A percentile compares a stretch with the other conserved stretches of the same genome.
phyloP scores from a whole-genome alignment of 495 filamentous ascomycete genomes.

The Amniculicola lignicola region DNA sequence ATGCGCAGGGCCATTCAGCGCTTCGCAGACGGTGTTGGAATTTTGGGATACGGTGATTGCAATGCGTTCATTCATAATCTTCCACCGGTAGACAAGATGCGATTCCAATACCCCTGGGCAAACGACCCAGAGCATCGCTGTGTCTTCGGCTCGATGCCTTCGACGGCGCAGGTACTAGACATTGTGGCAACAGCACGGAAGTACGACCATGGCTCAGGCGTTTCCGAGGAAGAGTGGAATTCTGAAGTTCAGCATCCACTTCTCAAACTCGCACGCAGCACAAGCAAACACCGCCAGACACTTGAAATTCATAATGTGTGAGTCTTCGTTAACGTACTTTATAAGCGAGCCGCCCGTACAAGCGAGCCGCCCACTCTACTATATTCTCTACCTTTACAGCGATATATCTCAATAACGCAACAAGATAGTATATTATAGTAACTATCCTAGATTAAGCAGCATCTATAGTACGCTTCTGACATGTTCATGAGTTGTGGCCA shows the following conservation, averaged over 20 bases:
- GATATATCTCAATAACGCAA: too few relatives aligned
- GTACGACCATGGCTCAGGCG: conserved; percentile 19
- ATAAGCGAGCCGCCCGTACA: too few relatives aligned
- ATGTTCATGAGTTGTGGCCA: too few relatives aligned
- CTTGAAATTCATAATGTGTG: conserved; percentile 23
- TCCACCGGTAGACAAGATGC: conserved; percentile 9
- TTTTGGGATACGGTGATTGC: too few relatives aligned
- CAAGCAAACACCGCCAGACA: conserved; percentile 10
- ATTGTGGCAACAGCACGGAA: conserved; percentile 23
- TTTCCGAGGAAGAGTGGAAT: conserved; percentile 28
- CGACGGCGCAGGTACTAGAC: conserved; percentile 7
- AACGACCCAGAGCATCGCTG: conserved; percentile 10
- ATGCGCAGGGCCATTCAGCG: neutral
- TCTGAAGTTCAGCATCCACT: conserved; percentile 27
- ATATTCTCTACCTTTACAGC: too few relatives aligned
- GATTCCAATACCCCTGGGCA: conserved; percentile 21
- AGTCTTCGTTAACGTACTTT: too few relatives aligned
- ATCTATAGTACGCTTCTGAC: too few relatives aligned
- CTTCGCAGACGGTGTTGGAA: too few relatives aligned
- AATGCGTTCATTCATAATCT: conserved; percentile 1
- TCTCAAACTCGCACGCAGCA: conserved; percentile 24
- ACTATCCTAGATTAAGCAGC: too few relatives aligned
- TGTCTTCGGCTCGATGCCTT: conserved; percentile 15
- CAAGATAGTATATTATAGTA: too few relatives aligned
- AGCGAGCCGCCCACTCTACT: too few relatives aligned